A percentile compares a stretch with the other conserved stretches of the same genome.
Conservation (phyloP, 257 asterid species). For the Nicotiana otophora region DNA sequence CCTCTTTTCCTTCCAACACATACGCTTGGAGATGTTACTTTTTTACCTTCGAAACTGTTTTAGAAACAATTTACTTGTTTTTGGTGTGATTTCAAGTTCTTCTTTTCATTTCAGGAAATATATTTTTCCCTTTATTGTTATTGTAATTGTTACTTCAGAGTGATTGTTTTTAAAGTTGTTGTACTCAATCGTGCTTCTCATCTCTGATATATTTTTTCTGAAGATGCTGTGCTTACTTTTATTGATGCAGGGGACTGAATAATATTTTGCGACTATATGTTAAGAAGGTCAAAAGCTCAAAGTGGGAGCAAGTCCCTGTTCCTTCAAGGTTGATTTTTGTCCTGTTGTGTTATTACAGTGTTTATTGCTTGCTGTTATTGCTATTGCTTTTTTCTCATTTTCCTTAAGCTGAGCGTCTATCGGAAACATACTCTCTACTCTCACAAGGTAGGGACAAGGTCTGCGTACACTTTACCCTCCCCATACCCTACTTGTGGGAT, state of each 20-base stretch:
- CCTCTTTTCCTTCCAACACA: neutral
- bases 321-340: constrained; percentile 67
- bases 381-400: too few relatives aligned
- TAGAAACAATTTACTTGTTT: neutral
- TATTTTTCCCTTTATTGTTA: neutral
- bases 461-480: too few relatives aligned
- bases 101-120: neutral
- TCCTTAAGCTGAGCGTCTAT: too few relatives aligned
- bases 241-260: constrained; percentile 74
- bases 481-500: too few relatives aligned
- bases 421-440: too few relatives aligned
- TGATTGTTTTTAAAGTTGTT: neutral
- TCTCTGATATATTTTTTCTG: neutral
- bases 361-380: neutral
- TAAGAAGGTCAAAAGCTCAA: constrained; percentile 73
- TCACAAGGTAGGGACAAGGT: too few relatives aligned
- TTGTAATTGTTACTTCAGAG: neutral
- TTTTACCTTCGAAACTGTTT: neutral
- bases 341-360: neutral
- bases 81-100: neutral
- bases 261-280: constrained; percentile 80
- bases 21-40: neutral
- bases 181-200: neutral
- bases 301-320: constrained; percentile 77
- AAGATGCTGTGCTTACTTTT: neutral